These are phyloP conservation scores for Plectosphaerella plurivora DNA, from an alignment of 2,329 filamentous ascomycete species.

Conservation along the genomic window DNA sequence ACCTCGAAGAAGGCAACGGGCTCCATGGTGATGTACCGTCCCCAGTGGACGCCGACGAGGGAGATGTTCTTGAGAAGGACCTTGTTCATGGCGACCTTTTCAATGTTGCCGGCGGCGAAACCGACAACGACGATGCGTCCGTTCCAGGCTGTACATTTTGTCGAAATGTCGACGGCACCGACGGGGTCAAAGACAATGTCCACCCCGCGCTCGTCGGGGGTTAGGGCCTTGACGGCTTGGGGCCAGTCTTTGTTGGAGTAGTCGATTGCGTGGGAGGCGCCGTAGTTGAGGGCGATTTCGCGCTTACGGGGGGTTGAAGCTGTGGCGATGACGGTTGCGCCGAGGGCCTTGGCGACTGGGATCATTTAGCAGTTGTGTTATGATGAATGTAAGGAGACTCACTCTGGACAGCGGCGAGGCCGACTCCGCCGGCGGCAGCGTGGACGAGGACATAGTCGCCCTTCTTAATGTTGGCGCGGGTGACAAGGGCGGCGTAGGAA, in stretches of 20 bases:
- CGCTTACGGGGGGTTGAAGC: conserved; percentile 78
- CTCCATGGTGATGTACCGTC: conserved; percentile 73
- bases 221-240: conserved; percentile 70
- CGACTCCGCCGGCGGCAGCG: conserved; percentile 88
- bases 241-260: conserved; percentile 65
- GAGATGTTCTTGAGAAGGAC: conserved; percentile 91
- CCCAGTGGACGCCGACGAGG: conserved; percentile 89
- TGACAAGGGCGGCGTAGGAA: conserved; percentile 77
- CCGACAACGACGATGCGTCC: conserved; percentile 83
- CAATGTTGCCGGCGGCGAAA: conserved; percentile 65
- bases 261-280: conserved; percentile 78
- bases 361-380: background rate
- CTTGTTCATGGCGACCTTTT: conserved; percentile 74
- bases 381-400: conserved; percentile 7
- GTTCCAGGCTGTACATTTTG: conserved; percentile 93
- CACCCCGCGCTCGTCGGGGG: conserved; percentile 67
- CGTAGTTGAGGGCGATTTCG: conserved; percentile 72
- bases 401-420: conserved; percentile 82
- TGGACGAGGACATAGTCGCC: conserved; percentile 89
- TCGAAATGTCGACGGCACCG: conserved; percentile 78
- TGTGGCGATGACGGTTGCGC: conserved; percentile 89
- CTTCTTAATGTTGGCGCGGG: conserved; percentile 68
- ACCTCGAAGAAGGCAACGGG: conserved; percentile 64
- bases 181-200: conserved; percentile 96
- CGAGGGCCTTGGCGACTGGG: conserved; percentile 78